phyloP scores from a whole-genome alignment of 257 asterid species.

The Solanum tacnaense region DNA sequence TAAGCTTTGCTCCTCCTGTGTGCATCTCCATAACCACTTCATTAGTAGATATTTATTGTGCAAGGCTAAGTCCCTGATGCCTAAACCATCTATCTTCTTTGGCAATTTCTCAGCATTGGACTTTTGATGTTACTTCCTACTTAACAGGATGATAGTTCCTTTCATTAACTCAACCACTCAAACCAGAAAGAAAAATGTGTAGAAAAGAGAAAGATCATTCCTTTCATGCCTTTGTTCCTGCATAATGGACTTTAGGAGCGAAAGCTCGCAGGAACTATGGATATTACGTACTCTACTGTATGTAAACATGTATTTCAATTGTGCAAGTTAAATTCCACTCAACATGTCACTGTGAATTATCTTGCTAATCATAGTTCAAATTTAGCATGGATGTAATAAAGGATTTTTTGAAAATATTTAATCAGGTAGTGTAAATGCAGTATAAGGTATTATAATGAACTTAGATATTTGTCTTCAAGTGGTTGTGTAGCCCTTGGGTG shows the following conservation, averaged over 20 bases:
- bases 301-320: neutral
- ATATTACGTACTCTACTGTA: neutral
- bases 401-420: neutral
- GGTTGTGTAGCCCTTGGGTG: neutral
- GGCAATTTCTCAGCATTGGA: neutral
- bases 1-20: neutral
- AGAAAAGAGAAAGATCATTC: neutral
- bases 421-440: neutral
- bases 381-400: neutral
- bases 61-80: neutral
- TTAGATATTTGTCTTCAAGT: neutral
- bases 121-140: neutral
- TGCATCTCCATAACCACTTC: neutral
- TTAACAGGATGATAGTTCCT: neutral
- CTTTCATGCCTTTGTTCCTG: neutral
- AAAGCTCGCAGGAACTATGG: neutral
- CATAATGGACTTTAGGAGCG: neutral
- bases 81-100: neutral
- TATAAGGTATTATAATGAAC: neutral
- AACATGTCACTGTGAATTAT: neutral
- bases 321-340: neutral
- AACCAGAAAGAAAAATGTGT: neutral
- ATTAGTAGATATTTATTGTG: neutral
- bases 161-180: neutral
- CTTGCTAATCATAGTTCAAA: neutral